These are phyloP conservation scores for Phylloporus rhodoxanthus DNA, from an alignment of 768 basidiomycete species.

Conservation along the genomic window DNA sequence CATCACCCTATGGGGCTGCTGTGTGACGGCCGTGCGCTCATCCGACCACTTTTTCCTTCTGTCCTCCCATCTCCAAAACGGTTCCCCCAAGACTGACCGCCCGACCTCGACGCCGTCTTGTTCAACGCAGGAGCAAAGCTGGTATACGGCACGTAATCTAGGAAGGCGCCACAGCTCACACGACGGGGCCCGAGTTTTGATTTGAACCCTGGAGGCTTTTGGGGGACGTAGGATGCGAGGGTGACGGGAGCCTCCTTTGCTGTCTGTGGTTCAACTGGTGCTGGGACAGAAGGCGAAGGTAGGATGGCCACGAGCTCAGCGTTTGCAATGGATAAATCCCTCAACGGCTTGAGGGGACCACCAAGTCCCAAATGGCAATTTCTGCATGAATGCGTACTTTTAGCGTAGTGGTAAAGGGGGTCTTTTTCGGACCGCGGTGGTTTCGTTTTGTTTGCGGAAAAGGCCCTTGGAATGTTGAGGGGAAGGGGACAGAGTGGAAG, in stretches of 20 bases:
- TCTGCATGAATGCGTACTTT: conserved; percentile 72
- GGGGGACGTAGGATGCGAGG: conserved; percentile 52
- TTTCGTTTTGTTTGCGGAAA: conserved; percentile 19
- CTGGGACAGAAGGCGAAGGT: too few species aligned
- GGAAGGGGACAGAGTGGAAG: conserved; percentile 39
- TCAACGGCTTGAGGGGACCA: too few species aligned
- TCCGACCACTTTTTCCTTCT: conserved; percentile 31
- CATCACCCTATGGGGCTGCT: conserved; percentile 1
- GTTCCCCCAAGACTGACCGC: conserved; percentile 51
- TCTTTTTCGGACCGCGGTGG: conserved; percentile 22
- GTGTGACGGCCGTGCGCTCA: conserved; percentile 10
- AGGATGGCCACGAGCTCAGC: too few species aligned
- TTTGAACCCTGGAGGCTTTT: conserved; percentile 37
- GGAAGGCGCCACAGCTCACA: too few species aligned
- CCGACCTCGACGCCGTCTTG: conserved; percentile 73
- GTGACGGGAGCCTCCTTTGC: conserved; percentile 39
- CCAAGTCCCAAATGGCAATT: too few species aligned
- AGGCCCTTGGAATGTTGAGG: conserved; percentile 32
- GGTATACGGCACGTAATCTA: conserved; percentile 67
- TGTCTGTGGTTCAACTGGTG: too few species aligned
- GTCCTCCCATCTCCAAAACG: too few species aligned
- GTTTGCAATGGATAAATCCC: too few species aligned
- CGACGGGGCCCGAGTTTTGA: conserved; percentile 44
- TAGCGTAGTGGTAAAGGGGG: conserved; percentile 28
- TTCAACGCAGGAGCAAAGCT: conserved; percentile 78